Evolutionary conservation across 1,284 basidiomycete species (phyloP).

Genomic region (Fistulina hepatica): DNA sequence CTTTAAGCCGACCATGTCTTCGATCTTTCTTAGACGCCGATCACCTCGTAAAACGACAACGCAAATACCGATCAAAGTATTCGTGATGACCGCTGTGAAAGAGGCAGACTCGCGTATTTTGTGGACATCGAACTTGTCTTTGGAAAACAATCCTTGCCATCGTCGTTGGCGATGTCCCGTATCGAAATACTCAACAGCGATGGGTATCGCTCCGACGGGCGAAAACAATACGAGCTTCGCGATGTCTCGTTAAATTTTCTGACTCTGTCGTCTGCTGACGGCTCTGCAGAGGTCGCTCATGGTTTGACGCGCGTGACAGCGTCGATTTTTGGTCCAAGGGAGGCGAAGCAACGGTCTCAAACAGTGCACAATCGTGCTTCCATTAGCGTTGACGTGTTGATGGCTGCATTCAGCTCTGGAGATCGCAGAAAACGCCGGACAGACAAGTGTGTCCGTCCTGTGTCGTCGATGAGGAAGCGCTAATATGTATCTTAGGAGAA

Average conservation of each 20-base stretch:
- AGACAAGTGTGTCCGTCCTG: constrained; percentile 58
- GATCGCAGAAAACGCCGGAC: constrained; percentile 70
- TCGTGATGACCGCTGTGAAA: too few species aligned
- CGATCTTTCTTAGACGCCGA: too few species aligned
- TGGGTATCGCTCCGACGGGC: constrained; percentile 82
- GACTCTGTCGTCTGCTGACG: constrained; percentile 73
- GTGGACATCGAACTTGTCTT: constrained; percentile 8
- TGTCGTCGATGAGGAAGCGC: constrained; percentile 7
- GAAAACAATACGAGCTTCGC: constrained; percentile 84
- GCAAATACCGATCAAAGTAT: too few species aligned
- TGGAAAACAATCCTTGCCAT: constrained; percentile 4
- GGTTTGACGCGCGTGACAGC: constrained; percentile 85
- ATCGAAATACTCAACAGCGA: constrained; percentile 87
- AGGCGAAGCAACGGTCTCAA: constrained; percentile 68
- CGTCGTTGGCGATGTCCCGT: constrained; percentile 75
- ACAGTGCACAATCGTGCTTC: constrained; percentile 75
- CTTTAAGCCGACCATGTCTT: too few species aligned
- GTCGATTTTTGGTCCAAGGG: constrained; percentile 85
- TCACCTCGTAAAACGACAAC: too few species aligned
- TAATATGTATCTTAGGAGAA: constrained; percentile 46
- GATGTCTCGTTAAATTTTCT: constrained; percentile 72
- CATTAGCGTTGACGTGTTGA: constrained; percentile 77
- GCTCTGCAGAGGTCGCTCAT: constrained; percentile 75
- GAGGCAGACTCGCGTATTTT: too few species aligned
- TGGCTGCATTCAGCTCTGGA: constrained; percentile 79